A percentile compares a stretch with the other conserved stretches of the same genome.
phyloP scores from a whole-genome alignment of 495 filamentous ascomycete genomes.

The Sporormia fimetaria region DNA sequence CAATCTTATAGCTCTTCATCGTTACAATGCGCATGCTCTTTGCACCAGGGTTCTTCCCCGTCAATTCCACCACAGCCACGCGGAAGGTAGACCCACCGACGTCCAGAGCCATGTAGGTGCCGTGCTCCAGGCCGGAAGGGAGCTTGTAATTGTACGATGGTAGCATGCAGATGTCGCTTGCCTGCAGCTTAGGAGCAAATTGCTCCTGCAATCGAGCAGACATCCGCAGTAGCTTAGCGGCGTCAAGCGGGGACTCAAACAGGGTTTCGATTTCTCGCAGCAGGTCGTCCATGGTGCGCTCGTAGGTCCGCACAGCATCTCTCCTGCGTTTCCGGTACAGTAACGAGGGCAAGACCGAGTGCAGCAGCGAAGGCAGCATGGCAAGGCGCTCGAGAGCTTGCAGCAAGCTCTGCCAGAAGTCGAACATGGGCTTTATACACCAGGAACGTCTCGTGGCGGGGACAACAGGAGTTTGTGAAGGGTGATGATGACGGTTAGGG shows the following conservation, averaged over 20 bases:
- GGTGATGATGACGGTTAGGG: constrained; percentile 6
- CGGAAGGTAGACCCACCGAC: constrained; percentile 59
- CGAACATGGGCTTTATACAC: constrained; percentile 34
- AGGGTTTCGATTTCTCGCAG: constrained; percentile 40
- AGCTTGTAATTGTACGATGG: constrained; percentile 54
- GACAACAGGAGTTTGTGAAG: constrained; percentile 1
- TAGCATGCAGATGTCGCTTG: constrained; percentile 50
- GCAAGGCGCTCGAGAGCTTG: constrained; percentile 42
- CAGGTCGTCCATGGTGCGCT: constrained; percentile 40
- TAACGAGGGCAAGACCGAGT: constrained; percentile 37
- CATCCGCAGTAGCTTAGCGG: constrained; percentile 38
- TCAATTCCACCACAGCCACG: constrained; percentile 49
- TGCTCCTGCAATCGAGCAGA: constrained; percentile 50
- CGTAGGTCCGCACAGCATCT: constrained; percentile 28
- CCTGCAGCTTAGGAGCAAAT: constrained; percentile 42
- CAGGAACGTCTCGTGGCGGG: constrained; percentile 9
- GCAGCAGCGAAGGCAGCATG: constrained; percentile 43
- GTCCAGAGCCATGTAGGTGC: constrained; percentile 52
- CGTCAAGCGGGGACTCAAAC: constrained; percentile 37
- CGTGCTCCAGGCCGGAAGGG: constrained; percentile 48
- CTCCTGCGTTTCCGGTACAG: constrained; percentile 25
- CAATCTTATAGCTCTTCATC: constrained; percentile 43
- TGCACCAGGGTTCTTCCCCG: constrained; percentile 32
- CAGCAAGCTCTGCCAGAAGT: constrained; percentile 44
- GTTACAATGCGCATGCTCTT: constrained; percentile 42